Evolutionary conservation across 768 basidiomycete species (phyloP).

Genomic region (Saitozyma podzolica): DNA sequence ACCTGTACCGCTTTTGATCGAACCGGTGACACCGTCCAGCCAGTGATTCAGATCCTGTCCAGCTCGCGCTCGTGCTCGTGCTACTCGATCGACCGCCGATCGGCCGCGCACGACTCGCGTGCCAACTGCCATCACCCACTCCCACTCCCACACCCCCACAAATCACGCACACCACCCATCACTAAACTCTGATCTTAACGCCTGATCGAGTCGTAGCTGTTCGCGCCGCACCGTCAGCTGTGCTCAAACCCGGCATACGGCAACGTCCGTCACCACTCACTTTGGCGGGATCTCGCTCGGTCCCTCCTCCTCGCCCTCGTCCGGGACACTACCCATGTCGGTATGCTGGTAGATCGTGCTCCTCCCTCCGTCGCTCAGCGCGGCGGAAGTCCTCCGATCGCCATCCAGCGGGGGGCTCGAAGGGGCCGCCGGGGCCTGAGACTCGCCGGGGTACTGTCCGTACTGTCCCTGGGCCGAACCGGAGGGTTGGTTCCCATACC

Average conservation of each 20-base stretch:
- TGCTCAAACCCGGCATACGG: neutral
- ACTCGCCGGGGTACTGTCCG: neutral
- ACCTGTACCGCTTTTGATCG: too few relatives aligned
- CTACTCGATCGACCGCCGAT: too few relatives aligned
- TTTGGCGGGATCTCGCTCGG: conserved; percentile 42
- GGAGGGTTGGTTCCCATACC: conserved; percentile 8
- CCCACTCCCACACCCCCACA: too few relatives aligned
- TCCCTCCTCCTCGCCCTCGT: conserved; percentile 6
- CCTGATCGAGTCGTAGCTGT: conserved; percentile 33
- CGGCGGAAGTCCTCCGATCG: conserved; percentile 3
- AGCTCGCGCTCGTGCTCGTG: too few relatives aligned
- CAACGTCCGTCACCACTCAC: conserved; percentile 23
- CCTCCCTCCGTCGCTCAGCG: conserved; percentile 1
- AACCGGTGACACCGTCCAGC: too few relatives aligned
- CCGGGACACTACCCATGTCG: conserved; percentile 30
- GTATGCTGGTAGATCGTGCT: conserved; percentile 39
- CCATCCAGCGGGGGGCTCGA: conserved; percentile 3
- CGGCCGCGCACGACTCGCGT: too few relatives aligned
- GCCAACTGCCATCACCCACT: too few relatives aligned
- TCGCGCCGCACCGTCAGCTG: neutral
- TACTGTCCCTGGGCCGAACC: neutral
- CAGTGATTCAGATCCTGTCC: too few relatives aligned
- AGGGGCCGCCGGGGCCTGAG: neutral
- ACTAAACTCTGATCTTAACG: neutral
- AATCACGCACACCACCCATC: too few relatives aligned